Percentiles rank a stretch among this genome's conserved stretches.
These are phyloP conservation scores for Saccharum officinarum DNA, from an alignment of 176 grass and related monocot genomes.

Conservation along the genomic window DNA sequence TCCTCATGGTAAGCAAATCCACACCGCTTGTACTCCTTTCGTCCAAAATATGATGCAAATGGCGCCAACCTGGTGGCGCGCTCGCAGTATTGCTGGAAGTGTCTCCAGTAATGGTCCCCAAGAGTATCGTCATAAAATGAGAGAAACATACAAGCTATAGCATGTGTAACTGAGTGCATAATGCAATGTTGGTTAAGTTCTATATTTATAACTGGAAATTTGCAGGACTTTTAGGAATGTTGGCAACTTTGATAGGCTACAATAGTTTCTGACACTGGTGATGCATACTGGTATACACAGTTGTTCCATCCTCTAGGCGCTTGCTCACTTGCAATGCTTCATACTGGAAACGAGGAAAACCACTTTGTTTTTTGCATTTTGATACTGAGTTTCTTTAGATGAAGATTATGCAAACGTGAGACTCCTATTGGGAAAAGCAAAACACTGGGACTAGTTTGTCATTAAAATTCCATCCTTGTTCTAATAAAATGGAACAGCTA, in stretches of 20 bases:
- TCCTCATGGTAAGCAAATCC: slow-evolving; percentile 59
- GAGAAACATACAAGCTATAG: no score
- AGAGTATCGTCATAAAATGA: background rate
- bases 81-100: background rate
- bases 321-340: background rate
- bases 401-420: background rate
- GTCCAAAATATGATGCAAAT: background rate
- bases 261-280: background rate
- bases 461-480: background rate
- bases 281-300: background rate
- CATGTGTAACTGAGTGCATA: background rate
- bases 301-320: background rate
- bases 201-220: background rate
- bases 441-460: background rate
- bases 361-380: background rate
- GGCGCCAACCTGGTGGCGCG: background rate
- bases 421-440: background rate
- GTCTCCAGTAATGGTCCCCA: background rate
- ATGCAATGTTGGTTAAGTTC: background rate
- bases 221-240: background rate
- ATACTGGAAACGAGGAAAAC: background rate
- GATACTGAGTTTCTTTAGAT: background rate
- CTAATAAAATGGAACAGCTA: background rate
- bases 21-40: background rate
- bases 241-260: background rate